Evolutionary conservation across 208 protist genomes (phyloP).

Genomic region (Acanthamoeba healyi): DNA sequence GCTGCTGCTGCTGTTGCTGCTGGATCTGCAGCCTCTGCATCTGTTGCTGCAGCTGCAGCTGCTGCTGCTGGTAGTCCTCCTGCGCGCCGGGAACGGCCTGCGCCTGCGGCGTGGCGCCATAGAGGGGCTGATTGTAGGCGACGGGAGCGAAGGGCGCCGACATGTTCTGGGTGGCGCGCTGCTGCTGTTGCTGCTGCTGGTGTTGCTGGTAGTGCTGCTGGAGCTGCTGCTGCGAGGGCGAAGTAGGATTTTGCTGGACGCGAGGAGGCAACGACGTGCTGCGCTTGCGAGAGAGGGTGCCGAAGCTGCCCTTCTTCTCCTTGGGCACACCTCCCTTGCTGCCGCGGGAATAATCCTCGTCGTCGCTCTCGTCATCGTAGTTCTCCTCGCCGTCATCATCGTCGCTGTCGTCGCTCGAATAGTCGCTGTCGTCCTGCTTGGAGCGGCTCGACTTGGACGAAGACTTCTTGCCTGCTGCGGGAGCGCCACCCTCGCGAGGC

Average conservation of each 20-base stretch:
- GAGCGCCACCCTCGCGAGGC: not conserved
- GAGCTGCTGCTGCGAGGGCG: constrained; percentile 17
- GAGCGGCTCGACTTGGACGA: not conserved
- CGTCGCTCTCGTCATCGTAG: not conserved
- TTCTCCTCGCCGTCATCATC: not conserved
- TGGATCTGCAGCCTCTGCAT: constrained; percentile 24
- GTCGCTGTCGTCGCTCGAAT: constrained; percentile 63
- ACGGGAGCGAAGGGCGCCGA: constrained; percentile 40
- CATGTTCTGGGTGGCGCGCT: constrained; percentile 37
- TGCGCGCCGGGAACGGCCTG: constrained; percentile 3
- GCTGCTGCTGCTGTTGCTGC: constrained; percentile 46
- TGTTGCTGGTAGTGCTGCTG: not conserved
- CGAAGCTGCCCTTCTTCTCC: constrained; percentile 9
- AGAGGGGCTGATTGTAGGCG: constrained; percentile 24
- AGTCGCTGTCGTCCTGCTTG: constrained; percentile 22
- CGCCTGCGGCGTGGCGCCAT: constrained; percentile 15
- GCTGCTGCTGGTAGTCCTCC: constrained; percentile 54
- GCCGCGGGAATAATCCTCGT: not conserved
- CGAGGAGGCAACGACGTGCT: not conserved
- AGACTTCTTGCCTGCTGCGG: not conserved
- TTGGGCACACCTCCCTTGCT: not conserved
- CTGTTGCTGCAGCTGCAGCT: constrained; percentile 24
- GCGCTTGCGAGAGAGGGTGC: constrained; percentile 45
- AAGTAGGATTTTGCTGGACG: not conserved
- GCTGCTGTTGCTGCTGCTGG: constrained; percentile 61